These are phyloP conservation scores for Phyllostachys edulis DNA, from an alignment of 176 grass and related monocot species.

Conservation along the genomic window DNA sequence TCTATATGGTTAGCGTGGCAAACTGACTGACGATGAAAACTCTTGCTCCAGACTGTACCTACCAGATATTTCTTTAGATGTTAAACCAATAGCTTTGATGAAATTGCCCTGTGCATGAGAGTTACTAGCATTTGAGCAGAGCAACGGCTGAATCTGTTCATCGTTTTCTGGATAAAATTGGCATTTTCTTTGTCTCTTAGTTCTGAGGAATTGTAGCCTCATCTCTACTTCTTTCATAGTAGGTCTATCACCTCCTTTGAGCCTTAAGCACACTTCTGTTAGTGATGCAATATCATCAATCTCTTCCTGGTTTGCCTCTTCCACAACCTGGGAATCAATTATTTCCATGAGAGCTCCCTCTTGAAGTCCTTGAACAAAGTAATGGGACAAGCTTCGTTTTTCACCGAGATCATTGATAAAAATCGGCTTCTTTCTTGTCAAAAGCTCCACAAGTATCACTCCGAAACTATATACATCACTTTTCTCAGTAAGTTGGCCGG, in stretches of 20 bases:
- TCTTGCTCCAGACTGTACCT: conserved; percentile 35
- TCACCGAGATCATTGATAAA: conserved; percentile 24
- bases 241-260: conserved; percentile 34
- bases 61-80: not conserved
- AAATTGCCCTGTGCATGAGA: not conserved
- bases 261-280: conserved; percentile 27
- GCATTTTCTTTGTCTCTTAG: not conserved
- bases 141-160: not conserved
- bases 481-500: conserved; percentile 41
- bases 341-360: not conserved
- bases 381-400: conserved; percentile 33
- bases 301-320: conserved; percentile 27
- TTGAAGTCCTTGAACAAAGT: conserved; percentile 20
- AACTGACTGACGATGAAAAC: not conserved
- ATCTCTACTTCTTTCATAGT: conserved; percentile 49
- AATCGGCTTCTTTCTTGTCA: conserved; percentile 41
- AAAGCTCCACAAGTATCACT: conserved; percentile 47
- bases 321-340: conserved; percentile 14
- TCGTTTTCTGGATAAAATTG: not conserved
- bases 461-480: conserved; percentile 67
- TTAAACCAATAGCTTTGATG: too few species aligned
- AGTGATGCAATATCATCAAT: conserved; percentile 18
- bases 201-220: conserved; percentile 35
- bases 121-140: not conserved
- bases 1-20: not conserved